Evolutionary conservation across 192 early-diverging fungal species (phyloP).

Genomic region (Coemansia pectinata): DNA sequence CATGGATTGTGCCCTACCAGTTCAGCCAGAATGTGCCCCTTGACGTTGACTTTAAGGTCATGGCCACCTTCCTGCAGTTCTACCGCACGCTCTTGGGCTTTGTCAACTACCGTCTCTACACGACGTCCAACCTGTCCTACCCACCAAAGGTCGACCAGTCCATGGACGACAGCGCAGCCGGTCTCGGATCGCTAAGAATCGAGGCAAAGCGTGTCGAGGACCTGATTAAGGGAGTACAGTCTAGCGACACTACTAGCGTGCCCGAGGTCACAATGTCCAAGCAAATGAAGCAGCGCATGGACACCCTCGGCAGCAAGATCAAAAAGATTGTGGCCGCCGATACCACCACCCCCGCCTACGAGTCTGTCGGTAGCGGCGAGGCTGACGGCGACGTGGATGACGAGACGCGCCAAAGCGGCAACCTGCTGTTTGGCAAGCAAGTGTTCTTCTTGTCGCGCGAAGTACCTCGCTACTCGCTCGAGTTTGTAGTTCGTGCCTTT

Average conservation of each 20-base stretch:
- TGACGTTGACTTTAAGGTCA: constrained; percentile 96
- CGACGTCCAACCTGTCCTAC: constrained; percentile 84
- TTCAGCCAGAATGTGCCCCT: constrained; percentile 86
- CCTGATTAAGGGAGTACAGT: constrained; percentile 35
- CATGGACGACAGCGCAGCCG: constrained; percentile 48
- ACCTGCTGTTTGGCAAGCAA: constrained; percentile 62
- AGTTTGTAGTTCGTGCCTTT: constrained; percentile 87
- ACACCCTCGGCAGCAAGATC: constrained; percentile 42
- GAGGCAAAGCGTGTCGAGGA: constrained; percentile 45
- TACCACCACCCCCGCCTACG: constrained; percentile 17
- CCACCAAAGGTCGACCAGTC: constrained; percentile 77
- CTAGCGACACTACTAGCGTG: constrained; percentile 15
- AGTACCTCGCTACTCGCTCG: constrained; percentile 88
- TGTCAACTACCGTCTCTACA: constrained; percentile 92
- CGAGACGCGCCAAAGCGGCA: constrained; percentile 32
- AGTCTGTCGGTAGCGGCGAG: constrained; percentile 5
- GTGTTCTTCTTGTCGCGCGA: constrained; percentile 92
- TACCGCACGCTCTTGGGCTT: constrained; percentile 92
- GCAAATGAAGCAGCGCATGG: constrained; percentile 39
- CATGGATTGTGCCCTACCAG: constrained; percentile 96
- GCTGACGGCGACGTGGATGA: constrained; percentile 16
- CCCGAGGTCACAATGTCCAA: constrained; percentile 8
- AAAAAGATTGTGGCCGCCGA: constrained; percentile 30
- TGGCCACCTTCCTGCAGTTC: constrained; percentile 96
- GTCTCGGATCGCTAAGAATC: constrained; percentile 43